A percentile compares a stretch with the other conserved stretches of the same genome.
Evolutionary conservation across 176 grass and related monocot genomes (phyloP).

Genomic region (Juncus inflexus): DNA sequence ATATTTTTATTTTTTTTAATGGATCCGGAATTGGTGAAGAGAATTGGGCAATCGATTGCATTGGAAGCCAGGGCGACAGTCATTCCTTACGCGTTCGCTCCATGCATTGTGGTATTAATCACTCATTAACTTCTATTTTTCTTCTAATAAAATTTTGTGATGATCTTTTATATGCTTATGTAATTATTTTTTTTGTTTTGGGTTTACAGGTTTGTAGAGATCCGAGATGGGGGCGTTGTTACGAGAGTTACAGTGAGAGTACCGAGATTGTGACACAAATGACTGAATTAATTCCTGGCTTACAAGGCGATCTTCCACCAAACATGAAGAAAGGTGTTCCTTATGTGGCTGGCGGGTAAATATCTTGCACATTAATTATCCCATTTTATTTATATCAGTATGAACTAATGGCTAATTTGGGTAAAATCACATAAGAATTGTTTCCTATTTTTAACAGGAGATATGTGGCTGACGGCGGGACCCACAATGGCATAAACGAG

Average conservation of each 20-base stretch:
- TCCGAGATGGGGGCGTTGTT: constrained; percentile 36
- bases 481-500: constrained; percentile 25
- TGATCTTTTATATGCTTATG: background rate
- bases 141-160: background rate
- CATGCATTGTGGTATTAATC: constrained; percentile 29
- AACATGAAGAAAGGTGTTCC: constrained; percentile 29
- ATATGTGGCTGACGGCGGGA: constrained; percentile 27
- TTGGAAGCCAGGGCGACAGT: constrained; percentile 23
- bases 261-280: constrained; percentile 24
- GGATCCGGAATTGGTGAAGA: constrained; percentile 24
- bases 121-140: background rate
- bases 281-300: constrained; percentile 26
- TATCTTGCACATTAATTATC: background rate
- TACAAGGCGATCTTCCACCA: constrained; percentile 11
- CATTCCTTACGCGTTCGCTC: constrained; percentile 34
- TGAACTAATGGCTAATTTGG: too few species aligned
- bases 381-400: constrained; percentile 4
- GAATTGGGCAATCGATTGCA: constrained; percentile 7
- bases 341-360: constrained; percentile 37
- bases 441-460: background rate
- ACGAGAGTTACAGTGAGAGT: constrained; percentile 32
- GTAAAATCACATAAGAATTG: constrained; percentile 1
- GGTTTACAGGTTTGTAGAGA: constrained; percentile 33
- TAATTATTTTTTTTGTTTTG: constrained; percentile 20
- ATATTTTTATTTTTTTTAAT: constrained; percentile 10